Percentiles rank a stretch among this genome's conserved stretches.
phyloP scores from a whole-genome alignment of 495 filamentous ascomycete genomes.

The Pyrenula aspistea region DNA sequence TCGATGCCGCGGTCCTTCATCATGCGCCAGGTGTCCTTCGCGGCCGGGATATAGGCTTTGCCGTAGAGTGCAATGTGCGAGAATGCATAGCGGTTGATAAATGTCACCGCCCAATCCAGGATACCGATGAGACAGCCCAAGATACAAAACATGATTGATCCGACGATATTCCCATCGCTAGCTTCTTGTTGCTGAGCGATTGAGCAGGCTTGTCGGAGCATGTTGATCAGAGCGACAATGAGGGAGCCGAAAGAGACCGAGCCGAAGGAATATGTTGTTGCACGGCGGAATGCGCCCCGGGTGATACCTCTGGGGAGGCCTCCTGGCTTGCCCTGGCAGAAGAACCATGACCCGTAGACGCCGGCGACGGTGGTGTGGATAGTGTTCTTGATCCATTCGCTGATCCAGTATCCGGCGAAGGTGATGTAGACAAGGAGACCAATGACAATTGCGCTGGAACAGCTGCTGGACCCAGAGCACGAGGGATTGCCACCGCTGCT shows the following conservation, averaged over 20 bases:
- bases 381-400: constrained; percentile 83
- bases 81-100: constrained; percentile 70
- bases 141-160: constrained; percentile 54
- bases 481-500: constrained; percentile 41
- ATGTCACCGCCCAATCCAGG: constrained; percentile 71
- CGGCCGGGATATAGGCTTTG: constrained; percentile 70
- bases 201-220: constrained; percentile 64
- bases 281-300: constrained; percentile 56
- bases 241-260: constrained; percentile 79
- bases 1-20: constrained; percentile 87
- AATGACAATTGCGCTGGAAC: constrained; percentile 63
- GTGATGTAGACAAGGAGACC: constrained; percentile 78
- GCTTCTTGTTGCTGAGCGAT: constrained; percentile 55
- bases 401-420: constrained; percentile 86
- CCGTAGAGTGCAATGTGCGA: constrained; percentile 87
- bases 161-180: constrained; percentile 55
- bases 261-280: constrained; percentile 83
- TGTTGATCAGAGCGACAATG: constrained; percentile 77
- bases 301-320: constrained; percentile 65
- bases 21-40: constrained; percentile 83
- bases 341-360: constrained; percentile 91
- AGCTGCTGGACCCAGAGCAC: constrained; percentile 54
- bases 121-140: constrained; percentile 64
- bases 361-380: constrained; percentile 81
- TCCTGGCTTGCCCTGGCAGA: constrained; percentile 47